Percentiles rank a stretch among this genome's conserved stretches.
phyloP scores from a whole-genome alignment of 1,139 yeast species.

The Geotrichum australiense region DNA sequence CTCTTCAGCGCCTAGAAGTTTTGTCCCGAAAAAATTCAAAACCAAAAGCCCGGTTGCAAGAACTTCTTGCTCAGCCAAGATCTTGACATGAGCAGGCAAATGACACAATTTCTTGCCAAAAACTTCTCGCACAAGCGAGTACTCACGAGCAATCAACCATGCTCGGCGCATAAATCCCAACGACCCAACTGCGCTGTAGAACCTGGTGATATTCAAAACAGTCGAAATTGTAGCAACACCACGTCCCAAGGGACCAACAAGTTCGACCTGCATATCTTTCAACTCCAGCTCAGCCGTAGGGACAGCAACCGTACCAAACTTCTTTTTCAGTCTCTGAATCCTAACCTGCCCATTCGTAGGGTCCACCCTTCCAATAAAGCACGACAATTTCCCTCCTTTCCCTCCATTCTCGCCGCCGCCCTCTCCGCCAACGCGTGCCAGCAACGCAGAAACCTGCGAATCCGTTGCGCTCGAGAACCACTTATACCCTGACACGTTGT shows the following conservation, averaged over 20 bases:
- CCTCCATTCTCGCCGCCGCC: too few species aligned
- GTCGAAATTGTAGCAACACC: slow-evolving; percentile 31
- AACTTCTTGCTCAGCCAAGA: slow-evolving; percentile 26
- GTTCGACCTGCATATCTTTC: slow-evolving; percentile 23
- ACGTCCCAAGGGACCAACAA: slow-evolving; percentile 27
- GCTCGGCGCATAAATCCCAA: slow-evolving; percentile 28
- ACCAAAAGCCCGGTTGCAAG: slow-evolving; percentile 24
- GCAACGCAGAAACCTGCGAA: slow-evolving; percentile 28
- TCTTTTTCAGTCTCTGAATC: slow-evolving; percentile 29
- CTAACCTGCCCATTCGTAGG: slow-evolving; percentile 24
- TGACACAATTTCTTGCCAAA: slow-evolving; percentile 25
- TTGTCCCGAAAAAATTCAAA: slow-evolving; percentile 25
- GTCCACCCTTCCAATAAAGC: slow-evolving; percentile 29
- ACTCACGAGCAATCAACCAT: slow-evolving; percentile 28
- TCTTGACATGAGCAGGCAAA: slow-evolving; percentile 27
- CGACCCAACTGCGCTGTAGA: slow-evolving; percentile 28
- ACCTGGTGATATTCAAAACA: slow-evolving; percentile 30
- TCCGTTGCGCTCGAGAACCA: slow-evolving; percentile 35
- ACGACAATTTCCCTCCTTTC: slow-evolving; percentile 23
- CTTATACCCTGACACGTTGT: slow-evolving; percentile 29
- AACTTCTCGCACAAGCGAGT: slow-evolving; percentile 27
- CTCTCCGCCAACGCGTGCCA: slow-evolving; percentile 26
- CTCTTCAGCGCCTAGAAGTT: slow-evolving; percentile 30
- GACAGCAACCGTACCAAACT: slow-evolving; percentile 31
- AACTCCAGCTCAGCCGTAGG: slow-evolving; percentile 34